Base-by-base conservation (phyloP, 2,329 filamentous ascomycete genomes). In the Drechslerella coelobrocha region DNA sequence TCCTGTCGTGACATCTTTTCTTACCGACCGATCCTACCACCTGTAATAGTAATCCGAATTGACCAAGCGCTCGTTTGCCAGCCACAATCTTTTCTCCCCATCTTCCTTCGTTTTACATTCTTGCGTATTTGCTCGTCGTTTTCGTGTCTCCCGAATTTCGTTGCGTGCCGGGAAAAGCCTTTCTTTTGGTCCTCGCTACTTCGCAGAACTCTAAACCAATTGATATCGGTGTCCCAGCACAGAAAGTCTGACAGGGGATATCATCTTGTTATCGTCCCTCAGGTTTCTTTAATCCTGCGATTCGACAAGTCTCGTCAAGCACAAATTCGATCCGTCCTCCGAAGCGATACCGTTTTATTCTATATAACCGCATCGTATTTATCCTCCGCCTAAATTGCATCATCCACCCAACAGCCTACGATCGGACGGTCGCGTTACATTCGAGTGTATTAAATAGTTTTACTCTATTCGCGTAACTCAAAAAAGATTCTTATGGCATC, bases 1-100 rank as follows among this genome's bases (percentile, higher is more conserved):
- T 60, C 47, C 55, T 61, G 61, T 39, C 57, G 62, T 73, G 72
- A 74, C 73, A 61, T 73, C 72, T 68, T 72, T 69, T 54, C 43
- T 59, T 45, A 6, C 56, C 50, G 53, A 61, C 59, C 52, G 61
- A 68, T 61, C 48, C 53, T 48, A 55, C 45, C 51, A 47, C 53
- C 54, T 61, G 60, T 66, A 72, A 66, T 66, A 60, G 45, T 72
- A 61, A 66, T 66, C 56, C 54, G 60, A 61, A 57, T 61, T 62
- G 73, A 68, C 34, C 60, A 53, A 47, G 54, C 68, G 34, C 61
- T 73, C 56, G 61, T 68, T 41, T 45, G 61, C 68, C 41, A 57
- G 62, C 59, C 61, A 72, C 51, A 26, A 59, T 34, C 66, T 68
- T 39, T 41, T 55, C 61, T 55, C 55, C 45, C 61, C 41, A 17